Base-by-base conservation (phyloP, 257 asterid genomes). In the Datura wrightii region DNA sequence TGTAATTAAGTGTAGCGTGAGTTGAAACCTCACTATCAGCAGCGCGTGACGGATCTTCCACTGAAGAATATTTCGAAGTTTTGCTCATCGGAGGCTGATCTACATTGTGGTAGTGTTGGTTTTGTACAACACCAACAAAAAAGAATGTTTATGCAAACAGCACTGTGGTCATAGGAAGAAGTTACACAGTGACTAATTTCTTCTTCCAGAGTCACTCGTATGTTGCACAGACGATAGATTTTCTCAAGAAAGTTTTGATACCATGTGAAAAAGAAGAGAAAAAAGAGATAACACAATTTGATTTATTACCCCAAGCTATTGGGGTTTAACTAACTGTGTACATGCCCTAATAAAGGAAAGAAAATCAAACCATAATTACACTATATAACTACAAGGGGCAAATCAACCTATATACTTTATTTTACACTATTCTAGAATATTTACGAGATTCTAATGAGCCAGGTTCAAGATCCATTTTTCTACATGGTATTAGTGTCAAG, bases 401-500 rank as follows among this genome's bases (percentile, higher is more conserved):
- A 60, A 24, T 60, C 69, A 9, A 60, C 15, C 69, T 60, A 60
- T 60, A 19, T 19, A 19, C 39, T 60, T 15, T 60, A 60, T 60
- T 60, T 59, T 60, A 19, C 69, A 59, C 39, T 15, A 60, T 60
- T 60, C 39, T 59, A n/a, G 66, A 60, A 60, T 60, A 60, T 60
- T 60, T 60, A 60, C 6, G 39, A 60, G 39, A 19, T 60, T 58
- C 67, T 60, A 60, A 19, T 3, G 9, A 60, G 36, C 24, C 6
- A 3, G 67, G 67, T 24, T 60, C 67, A 60, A 60, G 37, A 9
- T 60, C 37, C 37, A 60, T 60, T 60, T 60, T 19, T 60, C 16
- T 60, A 60, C 67, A 60, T 24, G 14, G 39, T 60, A 46, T 46
- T 46, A 60, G 67, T 10, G 39, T 60, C 67, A 19, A 24, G 67